These are phyloP conservation scores for Carex cristatella DNA, from an alignment of 176 grass and related monocot species.

Conservation along the genomic window DNA sequence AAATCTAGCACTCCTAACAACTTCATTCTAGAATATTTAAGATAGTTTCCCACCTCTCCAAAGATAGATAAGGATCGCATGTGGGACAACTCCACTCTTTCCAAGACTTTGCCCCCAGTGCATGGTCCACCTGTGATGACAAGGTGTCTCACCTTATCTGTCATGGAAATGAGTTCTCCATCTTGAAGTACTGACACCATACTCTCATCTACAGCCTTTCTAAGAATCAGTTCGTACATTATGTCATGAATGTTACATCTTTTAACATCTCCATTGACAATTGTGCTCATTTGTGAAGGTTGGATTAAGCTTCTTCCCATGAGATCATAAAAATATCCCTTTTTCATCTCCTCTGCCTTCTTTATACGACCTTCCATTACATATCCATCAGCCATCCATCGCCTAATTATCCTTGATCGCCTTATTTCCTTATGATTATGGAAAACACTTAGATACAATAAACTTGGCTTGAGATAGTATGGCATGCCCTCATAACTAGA, in stretches of 20 bases:
- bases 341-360: background rate
- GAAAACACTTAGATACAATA: no score
- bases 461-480: no score
- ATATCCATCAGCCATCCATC: slow-evolving; percentile 40
- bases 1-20: no score
- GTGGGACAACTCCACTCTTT: no score
- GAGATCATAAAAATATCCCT: slow-evolving; percentile 23
- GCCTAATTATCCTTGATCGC: background rate
- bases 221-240: slow-evolving; percentile 19
- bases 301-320: slow-evolving; percentile 25
- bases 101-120: background rate
- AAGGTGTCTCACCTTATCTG: background rate
- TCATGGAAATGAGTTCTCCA: background rate
- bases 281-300: background rate
- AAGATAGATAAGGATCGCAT: no score
- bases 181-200: slow-evolving; percentile 6
- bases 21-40: background rate
- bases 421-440: no score
- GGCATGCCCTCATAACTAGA: slow-evolving; percentile 17
- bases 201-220: slow-evolving; percentile 23
- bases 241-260: slow-evolving; percentile 29
- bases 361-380: background rate
- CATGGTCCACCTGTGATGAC: background rate
- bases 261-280: background rate
- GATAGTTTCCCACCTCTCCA: no score